Conservation (phyloP, 2,329 filamentous ascomycete genomes). For the Cladophialophora chaetospira region DNA sequence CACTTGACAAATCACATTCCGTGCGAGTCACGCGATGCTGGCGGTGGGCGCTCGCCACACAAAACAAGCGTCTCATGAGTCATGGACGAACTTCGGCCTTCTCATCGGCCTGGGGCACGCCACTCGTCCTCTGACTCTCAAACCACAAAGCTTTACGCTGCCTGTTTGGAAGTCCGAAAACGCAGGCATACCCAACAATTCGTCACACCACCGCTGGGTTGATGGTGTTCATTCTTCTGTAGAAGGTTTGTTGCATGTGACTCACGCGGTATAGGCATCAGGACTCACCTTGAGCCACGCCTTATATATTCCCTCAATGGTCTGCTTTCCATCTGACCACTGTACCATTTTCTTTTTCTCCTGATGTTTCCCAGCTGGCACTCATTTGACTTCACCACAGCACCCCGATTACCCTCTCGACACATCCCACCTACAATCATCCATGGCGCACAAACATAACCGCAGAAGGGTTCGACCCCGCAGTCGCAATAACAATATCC, state of each 20-base stretch:
- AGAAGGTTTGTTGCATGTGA: constrained; percentile 24
- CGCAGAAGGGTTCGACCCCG: constrained; percentile 48
- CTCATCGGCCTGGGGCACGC: constrained; percentile 20
- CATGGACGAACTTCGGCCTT: constrained; percentile 16
- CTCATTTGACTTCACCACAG: constrained; percentile 27
- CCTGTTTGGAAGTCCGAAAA: constrained; percentile 16
- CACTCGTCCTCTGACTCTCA: constrained; percentile 26
- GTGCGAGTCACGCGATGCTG: constrained; percentile 13
- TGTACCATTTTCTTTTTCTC: constrained; percentile 1
- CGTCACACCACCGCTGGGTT: constrained; percentile 13
- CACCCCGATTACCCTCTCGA: neutral
- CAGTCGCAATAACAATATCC: constrained; percentile 40
- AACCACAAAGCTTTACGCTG: constrained; percentile 22
- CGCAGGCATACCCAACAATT: constrained; percentile 22
- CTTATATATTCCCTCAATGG: no score
- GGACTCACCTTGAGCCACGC: neutral
- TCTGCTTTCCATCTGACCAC: no score
- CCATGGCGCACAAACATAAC: constrained; percentile 52
- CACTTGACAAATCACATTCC: neutral
- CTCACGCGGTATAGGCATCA: constrained; percentile 19
- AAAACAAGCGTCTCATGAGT: constrained; percentile 23
- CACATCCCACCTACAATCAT: neutral
- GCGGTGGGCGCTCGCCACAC: constrained; percentile 17
- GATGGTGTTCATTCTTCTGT: neutral
- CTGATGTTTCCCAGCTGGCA: constrained; percentile 14